These are phyloP conservation scores for Fusarium pseudocircinatum DNA, from an alignment of 2,329 filamentous ascomycete species.

Conservation along the genomic window DNA sequence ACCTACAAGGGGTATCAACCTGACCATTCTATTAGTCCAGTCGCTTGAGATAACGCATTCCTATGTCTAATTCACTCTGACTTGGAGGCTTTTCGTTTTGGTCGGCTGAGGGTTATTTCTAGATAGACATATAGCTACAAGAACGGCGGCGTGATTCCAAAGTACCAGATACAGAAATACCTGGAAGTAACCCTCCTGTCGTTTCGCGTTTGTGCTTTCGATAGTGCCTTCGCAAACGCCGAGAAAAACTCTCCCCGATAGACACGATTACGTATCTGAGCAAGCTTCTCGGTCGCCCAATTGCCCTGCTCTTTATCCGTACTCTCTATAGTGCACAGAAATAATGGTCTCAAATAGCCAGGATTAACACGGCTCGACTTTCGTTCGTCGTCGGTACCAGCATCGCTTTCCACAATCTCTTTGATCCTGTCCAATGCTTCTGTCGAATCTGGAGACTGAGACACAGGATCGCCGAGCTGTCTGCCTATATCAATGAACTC, in stretches of 20 bases:
- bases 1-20: too few relatives aligned
- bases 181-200: background rate
- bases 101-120: too few relatives aligned
- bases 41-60: too few relatives aligned
- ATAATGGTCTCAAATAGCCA: background rate
- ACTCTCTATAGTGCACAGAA: background rate
- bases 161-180: constrained; percentile 6
- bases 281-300: background rate
- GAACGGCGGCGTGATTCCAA: background rate
- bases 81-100: too few relatives aligned
- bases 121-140: background rate
- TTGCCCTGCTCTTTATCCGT: background rate
- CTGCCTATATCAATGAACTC: background rate
- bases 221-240: background rate
- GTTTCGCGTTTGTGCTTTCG: background rate
- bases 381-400: rapidly evolving
- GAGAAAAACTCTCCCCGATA: background rate
- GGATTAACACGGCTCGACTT: rapidly evolving
- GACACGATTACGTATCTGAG: background rate
- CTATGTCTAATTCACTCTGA: too few relatives aligned
- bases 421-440: background rate
- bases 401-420: background rate
- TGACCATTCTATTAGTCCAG: too few relatives aligned
- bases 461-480: background rate
- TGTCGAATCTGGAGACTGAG: background rate